These are phyloP conservation scores for Proliferodiscus dingleyae DNA, from an alignment of 2,329 filamentous ascomycete genomes.

Conservation along the genomic window DNA sequence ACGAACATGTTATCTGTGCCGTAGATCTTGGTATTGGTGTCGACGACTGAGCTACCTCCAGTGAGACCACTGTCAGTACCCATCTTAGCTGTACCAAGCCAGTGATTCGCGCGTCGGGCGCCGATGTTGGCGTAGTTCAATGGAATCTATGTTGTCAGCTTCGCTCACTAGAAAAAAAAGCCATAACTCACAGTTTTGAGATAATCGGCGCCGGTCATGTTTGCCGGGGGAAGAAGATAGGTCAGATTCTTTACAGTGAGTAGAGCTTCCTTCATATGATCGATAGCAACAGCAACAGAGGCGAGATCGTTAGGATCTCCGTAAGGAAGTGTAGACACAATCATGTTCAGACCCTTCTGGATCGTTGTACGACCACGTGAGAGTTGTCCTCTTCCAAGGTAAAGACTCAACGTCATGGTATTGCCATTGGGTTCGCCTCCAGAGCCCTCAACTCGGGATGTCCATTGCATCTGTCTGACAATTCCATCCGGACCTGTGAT, in stretches of 20 bases:
- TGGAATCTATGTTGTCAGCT: conserved; percentile 17
- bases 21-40: conserved; percentile 58
- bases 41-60: conserved; percentile 55
- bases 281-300: conserved; percentile 60
- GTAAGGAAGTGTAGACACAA: conserved; percentile 50
- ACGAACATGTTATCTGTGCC: conserved; percentile 65
- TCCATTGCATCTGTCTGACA: conserved; percentile 61
- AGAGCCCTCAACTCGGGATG: conserved; percentile 53
- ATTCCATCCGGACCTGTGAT: conserved; percentile 54
- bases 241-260: conserved; percentile 49
- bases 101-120: conserved; percentile 33
- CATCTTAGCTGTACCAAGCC: conserved; percentile 55
- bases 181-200: conserved; percentile 42
- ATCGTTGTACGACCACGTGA: conserved; percentile 59
- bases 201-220: conserved; percentile 50
- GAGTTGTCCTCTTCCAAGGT: conserved; percentile 60
- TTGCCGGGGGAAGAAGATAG: conserved; percentile 49
- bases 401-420: conserved; percentile 45
- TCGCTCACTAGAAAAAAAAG: background rate
- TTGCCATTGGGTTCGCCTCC: conserved; percentile 20
- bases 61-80: conserved; percentile 44
- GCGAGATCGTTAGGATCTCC: conserved; percentile 51
- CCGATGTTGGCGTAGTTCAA: conserved; percentile 23
- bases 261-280: conserved; percentile 53
- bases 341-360: conserved; percentile 50